These are phyloP conservation scores for Epichloe elymi DNA, from an alignment of 2,329 filamentous ascomycete species.

Conservation along the genomic window DNA sequence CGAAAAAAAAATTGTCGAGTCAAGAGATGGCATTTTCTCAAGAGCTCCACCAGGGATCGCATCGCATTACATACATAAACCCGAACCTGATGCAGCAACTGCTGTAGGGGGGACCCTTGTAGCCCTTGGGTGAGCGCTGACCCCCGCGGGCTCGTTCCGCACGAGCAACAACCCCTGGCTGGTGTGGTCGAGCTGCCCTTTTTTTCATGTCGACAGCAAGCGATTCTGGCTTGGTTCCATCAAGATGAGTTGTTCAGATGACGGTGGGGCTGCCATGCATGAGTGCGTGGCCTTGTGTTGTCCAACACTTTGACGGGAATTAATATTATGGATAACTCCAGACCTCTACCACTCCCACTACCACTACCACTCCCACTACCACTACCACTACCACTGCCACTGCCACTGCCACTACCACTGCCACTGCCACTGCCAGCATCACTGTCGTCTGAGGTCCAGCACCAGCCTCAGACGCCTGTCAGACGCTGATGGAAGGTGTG, in stretches of 20 bases:
- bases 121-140: background rate
- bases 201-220: background rate
- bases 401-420: background rate
- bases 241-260: background rate
- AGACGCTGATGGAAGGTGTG: background rate
- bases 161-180: background rate
- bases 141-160: background rate
- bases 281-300: constrained; percentile 17
- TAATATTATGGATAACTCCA: too few relatives aligned
- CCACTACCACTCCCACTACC: background rate
- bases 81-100: background rate
- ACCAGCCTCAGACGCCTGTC: background rate
- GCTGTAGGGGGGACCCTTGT: background rate
- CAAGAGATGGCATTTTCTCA: background rate
- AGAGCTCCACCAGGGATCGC: constrained; percentile 1
- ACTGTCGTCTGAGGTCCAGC: background rate
- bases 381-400: background rate
- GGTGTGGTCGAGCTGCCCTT: background rate
- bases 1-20: background rate
- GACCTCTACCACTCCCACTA: background rate
- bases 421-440: background rate
- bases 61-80: constrained; percentile 1
- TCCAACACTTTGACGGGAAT: constrained; percentile 3
- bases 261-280: constrained; percentile 13
- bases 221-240: background rate